Evolutionary conservation across 805 yeast genomes (phyloP), one percentile per base, ranked within the genome.

Genomic region (Candida gorgasii): DNA sequence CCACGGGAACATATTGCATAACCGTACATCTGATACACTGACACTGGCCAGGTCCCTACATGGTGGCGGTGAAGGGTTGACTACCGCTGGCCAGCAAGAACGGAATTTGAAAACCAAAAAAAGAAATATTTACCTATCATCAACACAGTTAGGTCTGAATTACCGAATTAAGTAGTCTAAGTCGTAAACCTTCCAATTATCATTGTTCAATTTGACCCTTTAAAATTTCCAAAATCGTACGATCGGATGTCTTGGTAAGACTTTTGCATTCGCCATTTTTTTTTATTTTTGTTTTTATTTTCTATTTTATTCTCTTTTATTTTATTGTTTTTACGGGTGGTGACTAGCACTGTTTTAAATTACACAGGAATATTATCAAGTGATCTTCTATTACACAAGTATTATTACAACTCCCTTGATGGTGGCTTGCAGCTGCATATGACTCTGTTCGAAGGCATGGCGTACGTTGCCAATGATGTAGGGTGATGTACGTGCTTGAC

Each of bases 311-410:
- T 13, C 8, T 11, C 12, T 12, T 13, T 11, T 11, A 24, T 7
- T 5, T 5, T 18, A 18, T 31, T 31, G 3, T 31, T 17, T 31
- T 31, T 31, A 18, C 35, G 35, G 35, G 17, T 5, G 5, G 9
- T 7, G 7, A 18, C 3, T 15, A 17, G 15, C 5, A 3, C 18
- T 31, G 24, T 29, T 34, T 34, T 34, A 34, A 34, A 22, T 34
- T 20, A 34, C 29, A 22, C 37, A 34, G 28, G 26, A 34, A 4
- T 34, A 34, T 34, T 34, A 14, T 22, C 13, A 20, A 15, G 4
- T 13, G 37, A 34, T 34, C 37, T 34, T 34, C 37, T n/a, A 27
- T 27, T 14, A 27, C 30, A 27, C 28, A 7, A 7, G 4, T 27
- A 27, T 27, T 27, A 27, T 27, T n/a, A n/a, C 5, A 27, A 13